These are phyloP conservation scores for Salicornia ramosissima DNA, from an alignment of 148 eudicot species.

Conservation along the genomic window DNA sequence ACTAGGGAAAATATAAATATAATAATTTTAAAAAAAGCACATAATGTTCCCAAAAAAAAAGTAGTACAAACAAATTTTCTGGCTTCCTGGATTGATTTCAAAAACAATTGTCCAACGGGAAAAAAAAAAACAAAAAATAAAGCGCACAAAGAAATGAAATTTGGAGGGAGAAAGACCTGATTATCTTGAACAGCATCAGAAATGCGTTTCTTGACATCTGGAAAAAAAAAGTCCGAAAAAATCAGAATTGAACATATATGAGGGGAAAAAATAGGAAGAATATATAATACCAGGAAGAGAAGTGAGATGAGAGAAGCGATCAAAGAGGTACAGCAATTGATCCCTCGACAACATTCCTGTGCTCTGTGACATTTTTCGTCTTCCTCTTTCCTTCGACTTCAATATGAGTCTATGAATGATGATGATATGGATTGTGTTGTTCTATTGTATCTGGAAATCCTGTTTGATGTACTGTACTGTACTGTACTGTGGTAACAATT, in stretches of 20 bases:
- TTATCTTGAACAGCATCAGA: constrained; percentile 15
- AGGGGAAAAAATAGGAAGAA: no score
- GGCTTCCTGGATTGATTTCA: neutral
- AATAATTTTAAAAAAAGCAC: neutral
- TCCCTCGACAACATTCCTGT: constrained; percentile 70
- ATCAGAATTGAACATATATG: neutral
- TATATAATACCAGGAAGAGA: constrained; percentile 56
- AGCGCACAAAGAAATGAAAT: neutral
- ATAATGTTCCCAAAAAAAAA: neutral
- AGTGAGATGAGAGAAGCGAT: constrained; percentile 61
- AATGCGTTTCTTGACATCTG: constrained; percentile 25
- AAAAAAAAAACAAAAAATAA: neutral
- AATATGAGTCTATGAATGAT: no score
- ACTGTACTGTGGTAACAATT: no score
- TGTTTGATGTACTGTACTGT: no score
- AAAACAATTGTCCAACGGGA: neutral
- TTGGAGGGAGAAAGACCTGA: neutral
- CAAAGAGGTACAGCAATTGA: constrained; percentile 58
- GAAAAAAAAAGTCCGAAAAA: neutral
- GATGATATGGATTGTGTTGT: no score
- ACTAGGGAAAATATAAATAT: neutral
- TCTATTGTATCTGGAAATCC: no score
- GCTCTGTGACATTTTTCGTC: constrained; percentile 28
- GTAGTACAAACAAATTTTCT: neutral
- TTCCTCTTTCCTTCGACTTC: neutral